These are phyloP conservation scores for Gamsiella multidivaricata DNA, from an alignment of 192 early-diverging fungal genomes.

Conservation along the genomic window DNA sequence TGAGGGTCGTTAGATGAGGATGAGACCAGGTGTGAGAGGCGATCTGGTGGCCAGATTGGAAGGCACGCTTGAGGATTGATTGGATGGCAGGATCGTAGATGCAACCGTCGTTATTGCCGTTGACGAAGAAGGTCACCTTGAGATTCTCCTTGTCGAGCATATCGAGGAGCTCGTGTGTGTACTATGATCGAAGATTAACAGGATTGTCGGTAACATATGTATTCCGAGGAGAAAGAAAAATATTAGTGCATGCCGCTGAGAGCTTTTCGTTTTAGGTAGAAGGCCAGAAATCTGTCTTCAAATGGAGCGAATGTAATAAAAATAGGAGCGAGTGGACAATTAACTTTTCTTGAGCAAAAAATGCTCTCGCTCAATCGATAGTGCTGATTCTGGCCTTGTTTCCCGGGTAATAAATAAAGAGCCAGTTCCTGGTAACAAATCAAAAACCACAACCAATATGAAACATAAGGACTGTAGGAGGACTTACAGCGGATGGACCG, in stretches of 20 bases:
- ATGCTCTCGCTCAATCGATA: not conserved
- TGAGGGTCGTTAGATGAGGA: slow-evolving; percentile 54
- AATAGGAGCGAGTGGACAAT: not conserved
- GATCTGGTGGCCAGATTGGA: slow-evolving; percentile 70
- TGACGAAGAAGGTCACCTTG: slow-evolving; percentile 79
- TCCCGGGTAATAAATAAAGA: not conserved
- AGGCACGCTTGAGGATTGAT: slow-evolving; percentile 59
- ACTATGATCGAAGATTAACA: slow-evolving; percentile 22
- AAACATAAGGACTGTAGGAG: too few relatives aligned
- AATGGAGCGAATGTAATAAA: too few relatives aligned
- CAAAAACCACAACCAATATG: too few relatives aligned
- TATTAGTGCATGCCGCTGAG: not conserved
- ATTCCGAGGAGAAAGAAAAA: not conserved
- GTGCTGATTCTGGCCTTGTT: not conserved
- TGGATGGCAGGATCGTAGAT: slow-evolving; percentile 58
- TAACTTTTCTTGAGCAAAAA: too few relatives aligned
- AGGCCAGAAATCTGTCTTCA: too few relatives aligned
- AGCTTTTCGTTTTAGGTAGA: too few relatives aligned
- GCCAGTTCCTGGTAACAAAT: too few relatives aligned
- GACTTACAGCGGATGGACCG: slow-evolving; percentile 47
- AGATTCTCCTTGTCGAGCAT: slow-evolving; percentile 59
- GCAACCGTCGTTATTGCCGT: slow-evolving; percentile 59
- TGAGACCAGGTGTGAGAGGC: slow-evolving; percentile 71
- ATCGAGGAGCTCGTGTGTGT: slow-evolving; percentile 65
- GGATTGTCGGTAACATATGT: not conserved